Base-by-base conservation (phyloP, 139 green algal species). In the Coelastrella sp. region DNA sequence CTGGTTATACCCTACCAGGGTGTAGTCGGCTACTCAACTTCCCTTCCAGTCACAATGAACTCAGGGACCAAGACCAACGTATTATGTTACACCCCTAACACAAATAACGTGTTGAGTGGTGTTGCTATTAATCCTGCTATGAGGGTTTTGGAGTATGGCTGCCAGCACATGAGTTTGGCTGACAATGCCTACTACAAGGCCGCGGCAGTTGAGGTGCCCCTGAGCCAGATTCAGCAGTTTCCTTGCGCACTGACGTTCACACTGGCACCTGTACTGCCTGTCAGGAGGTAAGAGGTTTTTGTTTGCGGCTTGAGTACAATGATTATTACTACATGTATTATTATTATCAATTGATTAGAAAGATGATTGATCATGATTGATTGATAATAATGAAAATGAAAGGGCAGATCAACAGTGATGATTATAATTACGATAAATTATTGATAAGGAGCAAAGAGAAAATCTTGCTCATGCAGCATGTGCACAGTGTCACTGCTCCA, bases 81-180 rank as follows among this genome's bases (percentile, higher is more conserved):
- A n/a, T 87, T 87, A 22, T 87, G 82, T 60, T 87, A 87, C 82
- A 74, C 24, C 20, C 82, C 82, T 25, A 75, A 75, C 61, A 76
- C 82, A 27, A 68, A 76, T 68, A 87, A 87, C 20, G 82, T 87
- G 60, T 25, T 87, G 14, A n/a, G 59, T 27, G 61, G 25, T 8
- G 25, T 61, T 8, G 60, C 60, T 9, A 56, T 87, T 4, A 87
- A 87, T 8, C 82, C 82, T 7, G 82, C 82, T 6, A 60, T 87
- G 49, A 20, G 58, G 10, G 61, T 87, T 0, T n/a, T 85, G 79
- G 56, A 56, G 7, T 20, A 15, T 15, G 79, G 79, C 1, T 85
- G 79, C n/a, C 12, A 72, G 24, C 56, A 74, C n/a, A n/a, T 75
- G 82, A 75, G 24, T 27, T 59, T 35, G 60, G 19, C 82, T n/a